Evolutionary conservation across 2,329 filamentous ascomycete species (phyloP), one percentile per base, ranked within the genome.

Genomic region (Dendryphion nanum): DNA sequence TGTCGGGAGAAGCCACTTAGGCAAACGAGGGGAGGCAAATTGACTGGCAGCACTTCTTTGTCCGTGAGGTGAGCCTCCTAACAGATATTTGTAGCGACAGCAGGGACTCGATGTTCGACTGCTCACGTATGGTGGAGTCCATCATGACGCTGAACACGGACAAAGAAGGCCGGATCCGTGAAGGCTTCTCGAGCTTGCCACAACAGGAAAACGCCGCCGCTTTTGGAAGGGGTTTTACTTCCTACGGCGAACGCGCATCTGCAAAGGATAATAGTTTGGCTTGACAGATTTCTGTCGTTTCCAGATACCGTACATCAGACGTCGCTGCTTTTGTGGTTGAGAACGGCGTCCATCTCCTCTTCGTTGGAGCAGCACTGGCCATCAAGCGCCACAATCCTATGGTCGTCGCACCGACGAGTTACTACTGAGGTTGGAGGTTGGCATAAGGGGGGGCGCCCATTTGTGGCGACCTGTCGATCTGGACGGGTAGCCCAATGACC

Each of bases 151-250:
- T 64, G 57, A 64, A 59, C 54, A 60, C 61, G 62, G 63, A 67
- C 63, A 67, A 67, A 64, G 62, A 47, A 50, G 45, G 49, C 61
- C 59, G 62, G 58, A 64, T 64, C 47, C 54, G 61, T 63, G 46
- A 50, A 54, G 50, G 53, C 45, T 51, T 57, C 48, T 46, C 44
- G 47, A 53, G 46, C 50, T 58, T 59, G 50, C 59, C 56, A 56
- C 57, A 49, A 55, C 43, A 38, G 52, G 53, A 48, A 53, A 35
- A 41, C 42, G 41, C 38, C 47, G 57, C 61, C 63, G 61, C 49
- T 66, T 67, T 62, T 59, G 57, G 56, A 49, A 36, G 34, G 47
- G 39, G 42, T 23, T 44, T 44, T 37, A 19, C 6, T 44, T 35
- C 41, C 37, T 40, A 41, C 42, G 46, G 38, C 43, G 39, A 51